Conservation (phyloP, 2,329 filamentous ascomycete genomes). For the Stachybotrys chartarum region DNA sequence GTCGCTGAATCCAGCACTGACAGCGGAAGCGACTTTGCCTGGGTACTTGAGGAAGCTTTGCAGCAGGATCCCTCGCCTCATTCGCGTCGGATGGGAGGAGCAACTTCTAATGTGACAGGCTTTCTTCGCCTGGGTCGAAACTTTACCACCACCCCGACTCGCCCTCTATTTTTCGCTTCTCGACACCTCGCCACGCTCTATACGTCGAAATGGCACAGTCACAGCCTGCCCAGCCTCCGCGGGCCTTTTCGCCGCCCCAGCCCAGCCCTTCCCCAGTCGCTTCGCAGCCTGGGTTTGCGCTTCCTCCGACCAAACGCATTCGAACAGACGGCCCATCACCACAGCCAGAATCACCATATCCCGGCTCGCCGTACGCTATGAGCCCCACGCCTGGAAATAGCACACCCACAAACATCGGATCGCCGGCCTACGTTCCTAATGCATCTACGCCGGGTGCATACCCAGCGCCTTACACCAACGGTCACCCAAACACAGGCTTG, state of each 20-base stretch:
- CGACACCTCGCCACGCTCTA: slow-evolving; percentile 1
- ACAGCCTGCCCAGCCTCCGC: slow-evolving; percentile 40
- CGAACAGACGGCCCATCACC: slow-evolving; percentile 56
- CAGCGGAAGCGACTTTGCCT: background rate
- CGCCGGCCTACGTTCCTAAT: slow-evolving; percentile 27
- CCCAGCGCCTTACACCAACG: slow-evolving; percentile 30
- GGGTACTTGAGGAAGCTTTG: background rate
- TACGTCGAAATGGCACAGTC: slow-evolving; percentile 50
- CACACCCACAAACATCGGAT: slow-evolving; percentile 27
- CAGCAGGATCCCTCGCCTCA: slow-evolving; percentile 10
- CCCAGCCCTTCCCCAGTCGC: slow-evolving; percentile 54
- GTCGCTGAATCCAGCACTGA: background rate
- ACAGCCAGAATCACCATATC: slow-evolving; percentile 57
- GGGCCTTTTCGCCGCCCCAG: slow-evolving; percentile 56
- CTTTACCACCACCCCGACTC: slow-evolving; percentile 8
- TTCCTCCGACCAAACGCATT: slow-evolving; percentile 63
- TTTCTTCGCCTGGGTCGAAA: slow-evolving; percentile 35
- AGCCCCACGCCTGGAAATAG: slow-evolving; percentile 37
- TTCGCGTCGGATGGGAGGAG: slow-evolving; percentile 39
- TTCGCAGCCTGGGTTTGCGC: slow-evolving; percentile 43
- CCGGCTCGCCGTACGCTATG: slow-evolving; percentile 41
- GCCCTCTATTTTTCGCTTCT: slow-evolving; percentile 5
- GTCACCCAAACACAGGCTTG: slow-evolving; percentile 24
- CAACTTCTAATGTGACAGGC: slow-evolving; percentile 39
- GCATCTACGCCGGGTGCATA: slow-evolving; percentile 23